A percentile compares a stretch with the other conserved stretches of the same genome.
These are phyloP conservation scores for Tricholoma terreum DNA, from an alignment of 768 basidiomycete genomes.

Conservation along the genomic window DNA sequence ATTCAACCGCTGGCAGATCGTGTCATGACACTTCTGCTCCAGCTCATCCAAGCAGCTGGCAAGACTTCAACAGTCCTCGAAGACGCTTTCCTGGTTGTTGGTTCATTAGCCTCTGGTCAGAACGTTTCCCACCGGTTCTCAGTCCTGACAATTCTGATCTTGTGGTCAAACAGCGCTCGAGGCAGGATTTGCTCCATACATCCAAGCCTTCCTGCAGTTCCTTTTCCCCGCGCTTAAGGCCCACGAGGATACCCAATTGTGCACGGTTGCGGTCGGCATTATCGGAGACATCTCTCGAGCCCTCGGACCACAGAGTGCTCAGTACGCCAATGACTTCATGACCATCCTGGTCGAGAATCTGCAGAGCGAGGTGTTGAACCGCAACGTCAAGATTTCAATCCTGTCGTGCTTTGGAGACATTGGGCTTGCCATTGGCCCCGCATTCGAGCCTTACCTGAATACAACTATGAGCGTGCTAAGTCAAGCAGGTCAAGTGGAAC, in stretches of 20 bases:
- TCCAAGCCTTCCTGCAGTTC: constrained; percentile 80
- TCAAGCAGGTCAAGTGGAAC: constrained; percentile 86
- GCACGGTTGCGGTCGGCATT: constrained; percentile 92
- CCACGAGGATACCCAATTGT: constrained; percentile 93
- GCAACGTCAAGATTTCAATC: constrained; percentile 96
- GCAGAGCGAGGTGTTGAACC: constrained; percentile 84
- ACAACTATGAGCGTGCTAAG: constrained; percentile 88
- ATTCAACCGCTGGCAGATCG: constrained; percentile 90
- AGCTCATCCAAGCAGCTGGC: constrained; percentile 80
- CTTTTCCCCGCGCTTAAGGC: constrained; percentile 87
- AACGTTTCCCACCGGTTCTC: not conserved
- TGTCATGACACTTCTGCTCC: constrained; percentile 89
- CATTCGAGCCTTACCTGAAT: constrained; percentile 85
- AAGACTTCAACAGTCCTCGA: constrained; percentile 95
- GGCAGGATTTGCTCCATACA: constrained; percentile 74
- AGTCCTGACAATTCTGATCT: not conserved
- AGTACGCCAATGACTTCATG: constrained; percentile 90
- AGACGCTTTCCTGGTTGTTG: constrained; percentile 93
- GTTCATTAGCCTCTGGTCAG: constrained; percentile 75
- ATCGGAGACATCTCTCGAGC: constrained; percentile 97
- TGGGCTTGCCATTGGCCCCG: constrained; percentile 83
- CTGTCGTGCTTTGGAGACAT: constrained; percentile 96
- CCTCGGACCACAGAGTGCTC: constrained; percentile 76
- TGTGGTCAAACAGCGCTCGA: constrained; percentile 58
- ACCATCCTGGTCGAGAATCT: constrained; percentile 87